Base-by-base conservation (phyloP, 2,329 filamentous ascomycete genomes). In the Curvularia spicifera region DNA sequence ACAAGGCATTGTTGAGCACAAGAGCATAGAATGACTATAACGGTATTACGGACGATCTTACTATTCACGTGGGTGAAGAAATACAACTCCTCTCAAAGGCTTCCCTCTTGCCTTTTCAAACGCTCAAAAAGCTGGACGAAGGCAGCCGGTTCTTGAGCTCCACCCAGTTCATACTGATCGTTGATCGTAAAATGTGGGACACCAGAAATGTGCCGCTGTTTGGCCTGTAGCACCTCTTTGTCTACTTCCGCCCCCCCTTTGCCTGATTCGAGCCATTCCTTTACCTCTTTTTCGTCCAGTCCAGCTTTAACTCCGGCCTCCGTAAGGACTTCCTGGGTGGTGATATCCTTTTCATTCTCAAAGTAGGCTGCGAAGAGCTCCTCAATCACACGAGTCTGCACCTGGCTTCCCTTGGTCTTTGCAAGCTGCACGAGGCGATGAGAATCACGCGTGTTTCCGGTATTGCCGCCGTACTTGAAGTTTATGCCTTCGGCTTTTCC, bases 181-280 rank as follows among this genome's bases (percentile, higher is more conserved):
- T 93, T 89, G 61, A 95, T 84, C 12, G 86, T 86, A 72, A 91
- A 93, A 73, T 90, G 86, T 6, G 91, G 91, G 60, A 95, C 91
- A 0, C 90, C 90, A 53, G 78, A 82, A 39, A 93, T 82, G 53
- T 81, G 80, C 68, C 83, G 80, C 58, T 68, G 66, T 59, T 77
- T 70, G 50, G 81, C 75, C 71, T 76, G 70, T 74, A 70, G 67
- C 12, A 82, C 80, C 67, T 82, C 81, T 59, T 76, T 78, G 72
- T 81, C 80, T 33, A 81, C 79, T 64, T 78, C 75, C 28, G 75
- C 60, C 18, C 82, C 76, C 20, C 80, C 80, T 58, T 79, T 79
- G 2, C 74, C 81, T 45, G 67, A 71, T 28, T 75, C 69, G 64
- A 82, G 63, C 80, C 80, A 82, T 20, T 77, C 74, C 61, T 74